Base-by-base conservation (phyloP, 768 basidiomycete genomes). In the Collybiopsis confluens region DNA sequence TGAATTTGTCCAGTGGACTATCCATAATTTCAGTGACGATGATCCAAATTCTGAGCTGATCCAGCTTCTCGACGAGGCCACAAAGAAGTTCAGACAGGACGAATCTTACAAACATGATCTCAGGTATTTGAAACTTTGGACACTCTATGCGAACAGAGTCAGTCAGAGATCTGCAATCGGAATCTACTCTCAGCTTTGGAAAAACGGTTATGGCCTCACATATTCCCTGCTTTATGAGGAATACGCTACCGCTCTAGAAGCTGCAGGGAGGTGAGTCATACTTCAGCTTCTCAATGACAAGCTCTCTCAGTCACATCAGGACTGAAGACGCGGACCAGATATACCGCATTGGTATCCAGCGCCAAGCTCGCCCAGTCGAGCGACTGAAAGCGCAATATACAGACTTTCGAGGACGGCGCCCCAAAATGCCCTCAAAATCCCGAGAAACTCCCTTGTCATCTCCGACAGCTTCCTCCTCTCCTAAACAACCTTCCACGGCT, bases 61-160 rank as follows among this genome's bases (percentile, higher is more conserved):
- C 2, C 88, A 91, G 42, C 70, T 98, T 5, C 75, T 99, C 16
- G 90, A 95, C 61, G 85, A 92, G 62, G 85, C 88, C 1, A 93
- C 93, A 2, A 71, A 82, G 27, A 81, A 82, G 52, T 97, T 98
- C 68, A 82, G 86, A 58, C 77, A 82, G 24, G 96, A 98, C 65
- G 73, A 79, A n/a, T 70, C 83, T 13, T 98, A 97, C 69, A 87
- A 83, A 66, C 84, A 83, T 48, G 95, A 98, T 73, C 70, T 92
- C 47, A 81, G 96, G 38, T 97, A 98, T 70, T 76, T 98, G 45
- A 91, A 92, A 65, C 68, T 98, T 18, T 99, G 97, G 97, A 80
- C 86, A 20, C 76, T 88, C 45, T 94, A 96, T 66, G 88, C 94
- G 9, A 82, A 82, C 51, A 80, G 88, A 62, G 81, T 92, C 51